A percentile compares a stretch with the other conserved stretches of the same genome.
Conservation (phyloP, 2,329 filamentous ascomycete species). For the Paecilomyces fulvus region DNA sequence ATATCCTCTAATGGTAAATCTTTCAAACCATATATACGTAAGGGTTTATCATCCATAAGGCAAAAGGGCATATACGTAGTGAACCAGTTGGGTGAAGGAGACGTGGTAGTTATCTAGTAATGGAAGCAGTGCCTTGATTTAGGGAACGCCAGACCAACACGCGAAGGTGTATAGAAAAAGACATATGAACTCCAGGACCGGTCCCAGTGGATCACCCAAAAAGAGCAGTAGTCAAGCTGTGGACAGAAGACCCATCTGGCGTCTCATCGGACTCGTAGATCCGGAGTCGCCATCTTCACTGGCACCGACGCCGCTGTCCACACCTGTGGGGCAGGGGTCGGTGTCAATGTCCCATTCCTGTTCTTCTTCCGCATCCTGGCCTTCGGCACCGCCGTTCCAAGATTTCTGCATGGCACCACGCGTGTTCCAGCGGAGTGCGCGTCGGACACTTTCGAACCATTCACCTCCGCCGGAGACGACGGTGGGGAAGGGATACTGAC, state of each 20-base stretch:
- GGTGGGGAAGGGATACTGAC: constrained; percentile 93
- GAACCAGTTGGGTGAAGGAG: not conserved
- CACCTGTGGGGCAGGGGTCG: constrained; percentile 44
- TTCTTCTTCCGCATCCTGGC: constrained; percentile 38
- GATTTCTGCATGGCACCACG: constrained; percentile 86
- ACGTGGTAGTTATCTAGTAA: not conserved
- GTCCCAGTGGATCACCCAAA: no score
- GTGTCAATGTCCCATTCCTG: constrained; percentile 92
- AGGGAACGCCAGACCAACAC: not conserved
- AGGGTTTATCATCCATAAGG: not conserved
- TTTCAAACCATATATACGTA: not conserved
- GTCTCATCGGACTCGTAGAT: constrained; percentile 57
- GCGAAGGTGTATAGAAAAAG: not conserved
- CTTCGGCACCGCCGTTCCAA: constrained; percentile 47
- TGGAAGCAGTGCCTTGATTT: not conserved
- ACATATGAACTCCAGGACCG: not conserved
- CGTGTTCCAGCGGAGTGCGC: constrained; percentile 91
- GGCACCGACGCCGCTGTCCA: constrained; percentile 41
- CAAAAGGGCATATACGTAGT: not conserved
- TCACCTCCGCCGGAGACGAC: constrained; percentile 83
- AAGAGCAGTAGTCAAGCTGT: constrained; percentile 39
- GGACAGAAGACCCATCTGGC: constrained; percentile 64
- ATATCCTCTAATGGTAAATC: not conserved
- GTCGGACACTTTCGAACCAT: constrained; percentile 93
- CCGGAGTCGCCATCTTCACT: constrained; percentile 58